A percentile compares a stretch with the other conserved stretches of the same genome.
phyloP scores from a whole-genome alignment of 148 eudicot genomes.

The Dysphania ambrosioides region DNA sequence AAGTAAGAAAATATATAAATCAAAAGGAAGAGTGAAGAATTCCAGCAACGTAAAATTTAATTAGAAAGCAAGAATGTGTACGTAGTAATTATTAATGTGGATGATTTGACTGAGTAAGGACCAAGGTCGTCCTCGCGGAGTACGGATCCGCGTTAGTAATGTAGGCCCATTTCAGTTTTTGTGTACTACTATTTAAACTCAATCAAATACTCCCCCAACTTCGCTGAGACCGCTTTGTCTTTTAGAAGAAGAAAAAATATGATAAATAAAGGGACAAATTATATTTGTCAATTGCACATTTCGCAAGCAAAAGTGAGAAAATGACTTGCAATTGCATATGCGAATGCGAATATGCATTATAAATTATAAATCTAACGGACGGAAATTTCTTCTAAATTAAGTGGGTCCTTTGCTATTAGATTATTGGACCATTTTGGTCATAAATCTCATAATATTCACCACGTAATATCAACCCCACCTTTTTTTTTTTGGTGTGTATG shows the following conservation, averaged over 20 bases:
- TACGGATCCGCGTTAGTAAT: slow-evolving; percentile 2
- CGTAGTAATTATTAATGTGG: too few relatives aligned
- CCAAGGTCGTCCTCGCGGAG: slow-evolving; percentile 12
- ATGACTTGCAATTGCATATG: neutral
- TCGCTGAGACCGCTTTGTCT: neutral
- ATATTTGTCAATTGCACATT: too few relatives aligned
- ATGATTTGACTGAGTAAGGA: neutral
- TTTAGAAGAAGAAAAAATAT: too few relatives aligned
- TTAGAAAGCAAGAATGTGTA: neutral
- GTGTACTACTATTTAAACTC: neutral
- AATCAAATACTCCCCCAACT: too few relatives aligned
- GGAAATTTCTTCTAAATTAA: neutral
- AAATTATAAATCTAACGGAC: neutral
- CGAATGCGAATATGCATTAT: neutral
- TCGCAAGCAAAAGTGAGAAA: neutral
- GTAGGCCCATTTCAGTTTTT: neutral
- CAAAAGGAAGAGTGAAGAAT: neutral
- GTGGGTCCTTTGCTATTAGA: neutral
- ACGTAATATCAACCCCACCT: neutral
- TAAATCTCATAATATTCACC: neutral
- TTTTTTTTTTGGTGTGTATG: neutral
- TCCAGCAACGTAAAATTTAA: slow-evolving; percentile 14
- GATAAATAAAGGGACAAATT: too few relatives aligned
- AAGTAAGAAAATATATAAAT: too few relatives aligned
- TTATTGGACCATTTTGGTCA: neutral